phyloP scores from a whole-genome alignment of 257 asterid genomes.

The Plectranthus barbatus region DNA sequence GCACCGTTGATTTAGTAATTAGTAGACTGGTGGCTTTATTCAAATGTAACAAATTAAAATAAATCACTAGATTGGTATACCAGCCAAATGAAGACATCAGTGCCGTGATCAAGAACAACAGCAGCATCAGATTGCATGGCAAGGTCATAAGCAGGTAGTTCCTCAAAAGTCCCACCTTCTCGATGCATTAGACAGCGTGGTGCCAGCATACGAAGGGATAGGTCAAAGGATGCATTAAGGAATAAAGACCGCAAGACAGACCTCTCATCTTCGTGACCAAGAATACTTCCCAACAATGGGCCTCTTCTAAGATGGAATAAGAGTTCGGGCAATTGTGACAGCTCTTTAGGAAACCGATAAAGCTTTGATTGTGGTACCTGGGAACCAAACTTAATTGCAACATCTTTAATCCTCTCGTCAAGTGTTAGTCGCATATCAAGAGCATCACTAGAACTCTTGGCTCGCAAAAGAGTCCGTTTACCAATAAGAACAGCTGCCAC shows the following conservation, averaged over 20 bases:
- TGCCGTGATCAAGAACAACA: slow-evolving; percentile 96
- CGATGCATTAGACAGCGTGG: slow-evolving; percentile 98
- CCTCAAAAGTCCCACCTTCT: slow-evolving; percentile 97
- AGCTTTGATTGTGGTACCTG: slow-evolving; percentile 79
- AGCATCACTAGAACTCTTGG: slow-evolving; percentile 54
- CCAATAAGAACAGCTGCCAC: slow-evolving; percentile 87
- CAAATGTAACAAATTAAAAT: slow-evolving; percentile 1
- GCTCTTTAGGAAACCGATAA: slow-evolving; percentile 77
- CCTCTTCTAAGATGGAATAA: slow-evolving; percentile 89
- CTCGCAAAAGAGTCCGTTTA: slow-evolving; percentile 73
- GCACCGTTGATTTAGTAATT: slow-evolving; percentile 3
- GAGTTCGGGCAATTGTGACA: slow-evolving; percentile 67
- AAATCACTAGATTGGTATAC: slow-evolving; percentile 27
- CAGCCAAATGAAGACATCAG: slow-evolving; percentile 99
- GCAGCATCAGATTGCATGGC: slow-evolving; percentile 99
- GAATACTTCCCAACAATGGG: slow-evolving; percentile 79
- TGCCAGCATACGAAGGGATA: slow-evolving; percentile 91
- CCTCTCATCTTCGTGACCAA: slow-evolving; percentile 93
- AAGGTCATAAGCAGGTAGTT: slow-evolving; percentile 91
- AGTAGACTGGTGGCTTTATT: not conserved
- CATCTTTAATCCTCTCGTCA: slow-evolving; percentile 88
- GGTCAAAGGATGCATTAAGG: slow-evolving; percentile 84
- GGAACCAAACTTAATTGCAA: slow-evolving; percentile 67
- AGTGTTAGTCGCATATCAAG: slow-evolving; percentile 60
- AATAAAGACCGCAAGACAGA: slow-evolving; percentile 76